Base-by-base conservation (phyloP, 2,329 filamentous ascomycete genomes). In the Phoma sp. region DNA sequence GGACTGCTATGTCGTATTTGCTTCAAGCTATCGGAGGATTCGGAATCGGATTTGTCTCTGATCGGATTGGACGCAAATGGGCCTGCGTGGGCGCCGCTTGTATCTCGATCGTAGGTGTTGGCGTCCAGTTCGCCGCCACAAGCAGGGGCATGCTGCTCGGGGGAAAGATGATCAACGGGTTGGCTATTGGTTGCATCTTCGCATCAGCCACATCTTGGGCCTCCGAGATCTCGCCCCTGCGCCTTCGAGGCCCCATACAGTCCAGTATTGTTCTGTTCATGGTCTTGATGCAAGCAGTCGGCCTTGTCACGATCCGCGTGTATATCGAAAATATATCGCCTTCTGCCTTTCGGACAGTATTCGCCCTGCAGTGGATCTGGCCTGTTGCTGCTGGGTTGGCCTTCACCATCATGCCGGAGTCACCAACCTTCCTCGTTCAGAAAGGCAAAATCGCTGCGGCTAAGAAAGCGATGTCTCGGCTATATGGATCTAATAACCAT, bases 1-100 rank as follows among this genome's bases (percentile, higher is more conserved):
- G 51, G 51, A 54, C 45, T 34, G 51, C 51, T 7, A 54, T 54
- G 51, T 54, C 51, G 18, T 54, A 54, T n/a, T 10, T 54, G 14
- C 45, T 54, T 7, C 51, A 54, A 25, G 51, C 51, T 15, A 49
- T 54, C 12, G 51, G 51, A 2, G 51, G 51, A 3, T 49, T 54
- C n/a, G 28, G 51, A 20, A 45, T 54, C 7, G 51, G 51, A 9
- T 54, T 54, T 11, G 33, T 54, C 2, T 54, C 51, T n/a, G 51
- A 54, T 12, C 37, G 51, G 5, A 54, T 54, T 14, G 51, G 51
- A 20, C 43, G 51, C 7, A 54, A 54, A 28, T 54, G 51, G 51
- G 37, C 42, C 21, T 47, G 42, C 9, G 51, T 54, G 2, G 38
- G 32, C 15, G 38, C 51, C 4, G 40, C 42, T 9, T 49, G 32